Base-by-base conservation (phyloP, 139 green algal species). In the Zygnema cylindricum region DNA sequence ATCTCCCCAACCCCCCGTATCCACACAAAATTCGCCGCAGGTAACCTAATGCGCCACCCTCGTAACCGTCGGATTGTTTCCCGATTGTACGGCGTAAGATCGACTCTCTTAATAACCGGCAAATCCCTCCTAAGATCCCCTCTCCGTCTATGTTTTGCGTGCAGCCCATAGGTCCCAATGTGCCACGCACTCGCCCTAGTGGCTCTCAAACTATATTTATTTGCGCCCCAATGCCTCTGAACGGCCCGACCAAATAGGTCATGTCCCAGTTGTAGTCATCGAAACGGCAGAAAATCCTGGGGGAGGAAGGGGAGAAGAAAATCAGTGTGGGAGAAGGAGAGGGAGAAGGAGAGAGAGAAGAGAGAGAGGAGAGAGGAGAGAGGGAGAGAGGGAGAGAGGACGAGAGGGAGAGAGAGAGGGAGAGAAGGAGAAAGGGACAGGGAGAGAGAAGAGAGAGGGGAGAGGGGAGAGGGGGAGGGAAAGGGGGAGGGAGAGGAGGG, bases 221-320 rank as follows among this genome's bases (percentile, higher is more conserved):
- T 57, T 57, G 3, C 38, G 71, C 38, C 71, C 71, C 38, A 57
- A 57, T 3, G 71, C 39, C 11, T 57, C 16, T 43, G 35, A 85
- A 88, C 41, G 22, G 83, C 33, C 41, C n/a, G n/a, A 35, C 36
- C 21, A 16, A 54, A 3, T 88, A 69, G 0, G 86, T 90, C 1
- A 89, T 39, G 43, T 91, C 86, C 86, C 86, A 91, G 22, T 91
- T 91, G 81, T 91, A 91, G 86, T 91, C 86, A 49, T 89, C 81
- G 57, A 89, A 91, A 22, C 25, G 41, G 23, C 86, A 91, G 0
- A 91, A 91, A 30, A n/a, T n/a, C n/a, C n/a, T n/a, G n/a, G n/a
- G n/a, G n/a, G n/a, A n/a, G n/a, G n/a, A n/a, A n/a, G n/a, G n/a
- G n/a, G n/a, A n/a, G n/a, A n/a, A n/a, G n/a, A n/a, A n/a, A n/a